Percentiles rank a stretch among this genome's conserved stretches.
Conservation (phyloP, 495 filamentous ascomycete species). For the Annulohypoxylon maeteangense region DNA sequence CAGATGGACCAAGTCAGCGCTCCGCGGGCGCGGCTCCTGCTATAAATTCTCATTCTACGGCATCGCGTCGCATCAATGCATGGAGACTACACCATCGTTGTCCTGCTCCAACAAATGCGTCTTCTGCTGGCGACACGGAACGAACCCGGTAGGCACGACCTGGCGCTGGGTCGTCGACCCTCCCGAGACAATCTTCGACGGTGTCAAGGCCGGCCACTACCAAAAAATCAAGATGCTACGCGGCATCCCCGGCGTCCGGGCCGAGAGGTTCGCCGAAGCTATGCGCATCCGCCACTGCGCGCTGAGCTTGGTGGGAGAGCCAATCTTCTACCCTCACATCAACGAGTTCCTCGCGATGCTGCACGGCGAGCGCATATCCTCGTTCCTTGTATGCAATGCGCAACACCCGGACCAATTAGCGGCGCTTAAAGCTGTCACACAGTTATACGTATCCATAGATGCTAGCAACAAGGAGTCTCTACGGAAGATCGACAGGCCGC, state of each 20-base stretch:
- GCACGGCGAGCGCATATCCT: conserved; percentile 86
- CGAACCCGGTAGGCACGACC: conserved; percentile 93
- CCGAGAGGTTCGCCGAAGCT: conserved; percentile 90
- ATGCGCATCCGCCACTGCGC: conserved; percentile 95
- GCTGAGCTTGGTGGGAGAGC: conserved; percentile 89
- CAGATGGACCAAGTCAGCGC: conserved; percentile 96
- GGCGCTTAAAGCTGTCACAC: conserved; percentile 82
- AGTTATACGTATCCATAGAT: conserved; percentile 95
- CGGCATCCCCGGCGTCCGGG: conserved; percentile 89
- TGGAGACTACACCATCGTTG: conserved; percentile 95
- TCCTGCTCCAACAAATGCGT: conserved; percentile 98
- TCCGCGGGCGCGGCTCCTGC: conserved; percentile 94
- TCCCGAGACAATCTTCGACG: conserved; percentile 86
- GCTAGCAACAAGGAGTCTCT: conserved; percentile 90
- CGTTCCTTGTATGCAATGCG: conserved; percentile 97
- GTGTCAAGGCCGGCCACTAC: conserved; percentile 91
- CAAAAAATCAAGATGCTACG: conserved; percentile 97
- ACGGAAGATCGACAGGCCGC: conserved; percentile 85
- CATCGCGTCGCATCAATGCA: conserved; percentile 93
- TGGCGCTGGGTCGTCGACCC: conserved; percentile 97
- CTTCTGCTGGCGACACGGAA: conserved; percentile 98
- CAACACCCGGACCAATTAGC: conserved; percentile 94
- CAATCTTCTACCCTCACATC: conserved; percentile 98
- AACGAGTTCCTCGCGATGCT: conserved; percentile 87
- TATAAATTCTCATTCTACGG: conserved; percentile 98